These are phyloP conservation scores for Penicillium sp. DNA, from an alignment of 2,329 filamentous ascomycete genomes.

Conservation along the genomic window DNA sequence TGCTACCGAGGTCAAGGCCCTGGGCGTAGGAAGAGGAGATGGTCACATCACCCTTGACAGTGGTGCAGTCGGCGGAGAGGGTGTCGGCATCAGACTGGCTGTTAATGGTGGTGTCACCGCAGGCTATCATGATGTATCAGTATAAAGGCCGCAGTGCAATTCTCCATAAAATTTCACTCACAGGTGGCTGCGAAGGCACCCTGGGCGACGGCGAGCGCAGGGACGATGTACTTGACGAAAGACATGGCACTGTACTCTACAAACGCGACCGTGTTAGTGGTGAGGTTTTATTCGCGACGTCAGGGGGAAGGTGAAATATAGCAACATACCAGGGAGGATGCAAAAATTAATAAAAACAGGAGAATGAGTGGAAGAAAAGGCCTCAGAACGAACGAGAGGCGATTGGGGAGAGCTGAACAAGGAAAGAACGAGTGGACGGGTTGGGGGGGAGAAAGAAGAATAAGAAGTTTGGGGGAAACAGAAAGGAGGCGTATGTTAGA, in stretches of 20 bases:
- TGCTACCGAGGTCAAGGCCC: constrained; percentile 62
- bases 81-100: constrained; percentile 63
- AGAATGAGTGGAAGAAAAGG: constrained; percentile 35
- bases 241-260: constrained; percentile 43
- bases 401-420: constrained; percentile 10
- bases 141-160: background rate
- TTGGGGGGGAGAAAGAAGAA: constrained; percentile 32
- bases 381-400: constrained; percentile 29
- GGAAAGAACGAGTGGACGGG: constrained; percentile 31
- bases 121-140: background rate
- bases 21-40: constrained; percentile 64
- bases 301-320: constrained; percentile 14
- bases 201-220: constrained; percentile 55
- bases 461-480: constrained; percentile 33
- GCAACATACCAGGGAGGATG: constrained; percentile 26
- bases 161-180: background rate
- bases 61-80: constrained; percentile 64
- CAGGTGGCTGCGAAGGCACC: constrained; percentile 49
- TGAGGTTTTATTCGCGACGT: background rate
- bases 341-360: constrained; percentile 19
- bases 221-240: constrained; percentile 56
- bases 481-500: constrained; percentile 29
- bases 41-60: constrained; percentile 59
- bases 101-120: constrained; percentile 47
- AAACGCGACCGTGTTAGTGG: constrained; percentile 9